These are phyloP conservation scores for Holtermanniella nyarrowii DNA, from an alignment of 768 basidiomycete genomes.

Conservation along the genomic window DNA sequence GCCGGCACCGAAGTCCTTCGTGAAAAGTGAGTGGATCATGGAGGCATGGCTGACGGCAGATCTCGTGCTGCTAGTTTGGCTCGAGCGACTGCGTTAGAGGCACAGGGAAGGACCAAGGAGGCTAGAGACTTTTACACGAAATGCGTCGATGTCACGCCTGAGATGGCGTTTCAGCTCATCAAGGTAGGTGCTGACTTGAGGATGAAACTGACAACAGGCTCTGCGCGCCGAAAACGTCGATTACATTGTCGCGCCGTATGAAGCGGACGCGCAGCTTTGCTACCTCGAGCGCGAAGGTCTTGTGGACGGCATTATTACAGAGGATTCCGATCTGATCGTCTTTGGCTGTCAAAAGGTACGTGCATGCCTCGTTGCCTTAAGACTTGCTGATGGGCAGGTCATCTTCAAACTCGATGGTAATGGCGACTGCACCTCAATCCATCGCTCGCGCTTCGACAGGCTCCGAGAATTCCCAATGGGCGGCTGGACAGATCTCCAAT, in stretches of 20 bases:
- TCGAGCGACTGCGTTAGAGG: constrained; percentile 59
- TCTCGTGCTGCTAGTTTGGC: constrained; percentile 63
- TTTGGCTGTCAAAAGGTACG: constrained; percentile 81
- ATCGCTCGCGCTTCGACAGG: constrained; percentile 39
- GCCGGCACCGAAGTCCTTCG: constrained; percentile 75
- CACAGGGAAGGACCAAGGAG: constrained; percentile 66
- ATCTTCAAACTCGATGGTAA: constrained; percentile 80
- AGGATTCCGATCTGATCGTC: constrained; percentile 94
- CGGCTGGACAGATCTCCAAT: constrained; percentile 83
- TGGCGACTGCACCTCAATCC: constrained; percentile 43
- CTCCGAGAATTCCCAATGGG: constrained; percentile 61
- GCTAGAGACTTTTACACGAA: constrained; percentile 84
- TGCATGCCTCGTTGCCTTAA: no score
- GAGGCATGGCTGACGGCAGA: constrained; percentile 1
- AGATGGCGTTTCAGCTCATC: constrained; percentile 95
- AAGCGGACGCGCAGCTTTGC: constrained; percentile 93
- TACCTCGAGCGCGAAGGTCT: constrained; percentile 74
- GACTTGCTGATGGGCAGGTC: constrained; percentile 21
- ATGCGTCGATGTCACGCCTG: constrained; percentile 87
- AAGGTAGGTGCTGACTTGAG: constrained; percentile 52
- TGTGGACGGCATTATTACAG: constrained; percentile 86
- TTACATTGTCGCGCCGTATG: constrained; percentile 93
- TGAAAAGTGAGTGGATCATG: constrained; percentile 43
- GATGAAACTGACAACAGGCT: constrained; percentile 49
- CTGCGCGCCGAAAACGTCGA: constrained; percentile 66